Base-by-base conservation (phyloP, 2,329 filamentous ascomycete genomes). In the Drechmeria coniospora region DNA sequence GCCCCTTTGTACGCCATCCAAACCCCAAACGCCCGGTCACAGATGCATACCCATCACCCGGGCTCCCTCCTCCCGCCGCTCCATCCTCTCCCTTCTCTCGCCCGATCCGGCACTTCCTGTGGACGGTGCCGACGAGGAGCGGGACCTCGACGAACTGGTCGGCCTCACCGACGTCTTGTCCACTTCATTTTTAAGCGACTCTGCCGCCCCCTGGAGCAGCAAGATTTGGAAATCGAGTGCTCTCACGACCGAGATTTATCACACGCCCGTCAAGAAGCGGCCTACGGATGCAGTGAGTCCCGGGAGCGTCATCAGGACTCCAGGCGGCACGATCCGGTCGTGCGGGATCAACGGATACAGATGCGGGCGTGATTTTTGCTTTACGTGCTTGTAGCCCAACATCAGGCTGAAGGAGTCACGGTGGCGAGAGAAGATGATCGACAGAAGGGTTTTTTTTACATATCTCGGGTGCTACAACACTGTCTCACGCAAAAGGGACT, bases 341-440 rank as follows among this genome's bases (percentile, higher is more conserved):
- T 75, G 71, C 32, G 70, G 70, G 4, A 50, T 64, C 36, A 57
- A 61, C 36, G 69, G 64, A 9, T 74, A 65, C 42, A 51, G 49
- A 11, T 75, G 70, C 34, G 60, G 59, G 4, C 54, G 63, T 29
- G 61, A 68, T 34, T 74, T 74, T 48, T 75, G 71, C 46, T 72
- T 76, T 38, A 57, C 54, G 8, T 74, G 70, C 39, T 50, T 68
- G 32, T 33, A 15, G 30, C n/a, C n/a, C n/a, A n/a, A n/a, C n/a
- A n/a, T n/a, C n/a, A n/a, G n/a, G n/a, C n/a, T n/a, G n/a, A n/a
- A n/a, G n/a, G n/a, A n/a, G n/a, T n/a, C n/a, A n/a, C n/a, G n/a
- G n/a, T n/a, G n/a, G n/a, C n/a, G n/a, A n/a, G n/a, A n/a, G n/a
- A n/a, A n/a, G n/a, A n/a, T n/a, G n/a, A n/a, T n/a, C n/a, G n/a